Conservation (phyloP, 2,329 filamentous ascomycete species). For the Aureobasidium sp. region DNA sequence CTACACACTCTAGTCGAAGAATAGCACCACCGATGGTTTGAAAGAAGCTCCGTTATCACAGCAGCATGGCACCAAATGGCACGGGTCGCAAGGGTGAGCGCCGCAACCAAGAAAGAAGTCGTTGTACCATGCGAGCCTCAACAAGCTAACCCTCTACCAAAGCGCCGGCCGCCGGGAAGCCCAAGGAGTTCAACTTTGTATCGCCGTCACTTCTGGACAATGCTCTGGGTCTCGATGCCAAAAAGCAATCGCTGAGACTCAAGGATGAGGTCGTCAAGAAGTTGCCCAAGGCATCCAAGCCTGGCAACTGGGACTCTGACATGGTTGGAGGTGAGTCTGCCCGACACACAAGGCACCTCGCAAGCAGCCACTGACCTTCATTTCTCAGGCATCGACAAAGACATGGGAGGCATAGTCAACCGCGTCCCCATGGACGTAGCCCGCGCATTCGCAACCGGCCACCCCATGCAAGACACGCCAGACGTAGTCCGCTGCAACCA, state of each 20-base stretch:
- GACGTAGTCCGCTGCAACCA: slow-evolving; percentile 82
- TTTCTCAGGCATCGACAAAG: slow-evolving; percentile 15
- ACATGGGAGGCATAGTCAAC: slow-evolving; percentile 32
- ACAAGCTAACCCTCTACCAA: slow-evolving; percentile 11
- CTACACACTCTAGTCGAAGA: neutral
- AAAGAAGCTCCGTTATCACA: neutral
- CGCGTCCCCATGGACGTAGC: slow-evolving; percentile 68
- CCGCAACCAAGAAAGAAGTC: neutral
- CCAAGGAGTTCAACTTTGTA: slow-evolving; percentile 15
- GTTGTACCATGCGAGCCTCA: neutral
- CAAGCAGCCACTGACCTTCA: neutral
- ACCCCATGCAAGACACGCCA: slow-evolving; percentile 70
- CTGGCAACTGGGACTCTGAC: slow-evolving; percentile 30
- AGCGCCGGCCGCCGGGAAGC: slow-evolving; percentile 14
- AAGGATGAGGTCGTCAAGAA: slow-evolving; percentile 25
- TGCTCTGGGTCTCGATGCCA: neutral
- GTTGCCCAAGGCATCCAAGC: slow-evolving; percentile 27
- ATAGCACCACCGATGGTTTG: slow-evolving; percentile 16
- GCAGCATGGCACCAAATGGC: slow-evolving; percentile 20
- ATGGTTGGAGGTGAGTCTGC: slow-evolving; percentile 22
- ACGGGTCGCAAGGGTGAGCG: slow-evolving; percentile 19
- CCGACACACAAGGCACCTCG: neutral
- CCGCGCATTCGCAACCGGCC: slow-evolving; percentile 73
- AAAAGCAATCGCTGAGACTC: slow-evolving; percentile 18
- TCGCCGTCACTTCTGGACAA: slow-evolving; percentile 14